Evolutionary conservation across 2,329 filamentous ascomycete species (phyloP).

Genomic region (Esteya vermicola): DNA sequence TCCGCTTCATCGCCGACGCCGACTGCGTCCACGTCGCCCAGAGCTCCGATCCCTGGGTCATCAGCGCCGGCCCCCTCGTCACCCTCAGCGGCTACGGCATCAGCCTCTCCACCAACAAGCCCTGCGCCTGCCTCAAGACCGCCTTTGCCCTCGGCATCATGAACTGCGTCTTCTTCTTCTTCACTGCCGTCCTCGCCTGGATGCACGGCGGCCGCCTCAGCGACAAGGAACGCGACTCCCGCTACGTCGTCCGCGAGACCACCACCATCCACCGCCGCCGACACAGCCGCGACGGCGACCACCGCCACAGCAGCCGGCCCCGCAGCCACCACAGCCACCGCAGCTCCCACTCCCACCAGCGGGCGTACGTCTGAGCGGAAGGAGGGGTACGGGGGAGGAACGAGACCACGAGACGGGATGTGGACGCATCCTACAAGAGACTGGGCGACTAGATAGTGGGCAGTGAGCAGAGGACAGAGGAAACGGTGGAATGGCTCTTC

Average conservation of each 20-base stretch:
- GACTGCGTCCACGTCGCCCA: conserved; percentile 55
- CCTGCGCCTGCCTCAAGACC: conserved; percentile 86
- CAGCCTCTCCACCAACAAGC: conserved; percentile 49
- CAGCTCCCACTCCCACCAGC: conserved; percentile 33
- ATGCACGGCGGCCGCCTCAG: conserved; percentile 32
- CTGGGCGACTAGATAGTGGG: neutral
- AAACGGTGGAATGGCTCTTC: no score
- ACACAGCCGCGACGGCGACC: conserved; percentile 18
- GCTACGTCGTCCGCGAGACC: conserved; percentile 34
- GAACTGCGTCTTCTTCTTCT: conserved; percentile 66
- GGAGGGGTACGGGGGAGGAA: neutral
- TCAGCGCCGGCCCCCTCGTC: conserved; percentile 48
- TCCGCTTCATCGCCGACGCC: conserved; percentile 43
- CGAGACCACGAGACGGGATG: neutral
- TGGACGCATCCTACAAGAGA: neutral
- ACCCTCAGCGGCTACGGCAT: conserved; percentile 36
- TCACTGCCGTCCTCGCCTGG: conserved; percentile 58
- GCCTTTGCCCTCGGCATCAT: conserved; percentile 84
- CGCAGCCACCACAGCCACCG: conserved; percentile 21
- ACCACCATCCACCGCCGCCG: conserved; percentile 24
- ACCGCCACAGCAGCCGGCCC: conserved; percentile 20
- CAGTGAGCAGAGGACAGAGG: no score
- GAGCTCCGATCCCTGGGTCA: conserved; percentile 32
- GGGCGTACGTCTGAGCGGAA: conserved; percentile 30
- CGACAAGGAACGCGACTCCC: conserved; percentile 29